These are phyloP conservation scores for Sclerotinia nivalis DNA, from an alignment of 2,329 filamentous ascomycete genomes.

Conservation along the genomic window DNA sequence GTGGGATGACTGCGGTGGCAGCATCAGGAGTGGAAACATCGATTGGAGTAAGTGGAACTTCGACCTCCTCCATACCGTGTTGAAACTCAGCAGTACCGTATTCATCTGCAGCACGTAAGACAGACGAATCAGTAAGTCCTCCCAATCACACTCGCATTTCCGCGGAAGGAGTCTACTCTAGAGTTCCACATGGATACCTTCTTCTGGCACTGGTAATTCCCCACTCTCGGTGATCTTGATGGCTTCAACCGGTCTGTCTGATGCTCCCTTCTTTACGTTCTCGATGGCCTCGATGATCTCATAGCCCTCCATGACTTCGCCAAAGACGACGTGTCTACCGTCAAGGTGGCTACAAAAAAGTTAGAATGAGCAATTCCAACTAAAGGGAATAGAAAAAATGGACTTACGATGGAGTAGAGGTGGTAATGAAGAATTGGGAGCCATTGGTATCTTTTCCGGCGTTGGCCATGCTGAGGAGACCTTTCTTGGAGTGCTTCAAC, in stretches of 20 bases:
- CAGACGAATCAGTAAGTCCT: conserved; percentile 40
- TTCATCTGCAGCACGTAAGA: conserved; percentile 34
- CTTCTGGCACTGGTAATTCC: conserved; percentile 77
- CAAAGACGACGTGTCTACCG: conserved; percentile 82
- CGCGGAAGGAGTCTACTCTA: conserved; percentile 51
- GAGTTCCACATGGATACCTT: conserved; percentile 93
- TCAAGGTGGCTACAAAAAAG: conserved; percentile 67
- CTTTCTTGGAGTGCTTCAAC: conserved; percentile 86
- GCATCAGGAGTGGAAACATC: conserved; percentile 23
- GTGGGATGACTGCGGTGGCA: conserved; percentile 30
- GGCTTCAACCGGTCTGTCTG: conserved; percentile 67
- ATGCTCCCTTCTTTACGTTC: conserved; percentile 62
- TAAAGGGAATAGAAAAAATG: neutral
- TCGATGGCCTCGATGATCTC: conserved; percentile 79
- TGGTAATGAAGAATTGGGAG: conserved; percentile 91
- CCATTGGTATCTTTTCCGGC: conserved; percentile 83
- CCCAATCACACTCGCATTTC: conserved; percentile 28
- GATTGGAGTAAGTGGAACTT: conserved; percentile 29
- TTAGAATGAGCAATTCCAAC: conserved; percentile 27
- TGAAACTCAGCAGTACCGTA: conserved; percentile 40
- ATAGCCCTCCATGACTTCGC: conserved; percentile 84
- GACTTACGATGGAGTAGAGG: conserved; percentile 69
- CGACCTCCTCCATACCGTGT: conserved; percentile 36
- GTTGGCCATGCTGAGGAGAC: conserved; percentile 83
- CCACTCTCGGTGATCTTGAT: conserved; percentile 83